These are phyloP conservation scores for Cyamopsis tetragonoloba DNA, from an alignment of 306 rosid species.

Conservation along the genomic window DNA sequence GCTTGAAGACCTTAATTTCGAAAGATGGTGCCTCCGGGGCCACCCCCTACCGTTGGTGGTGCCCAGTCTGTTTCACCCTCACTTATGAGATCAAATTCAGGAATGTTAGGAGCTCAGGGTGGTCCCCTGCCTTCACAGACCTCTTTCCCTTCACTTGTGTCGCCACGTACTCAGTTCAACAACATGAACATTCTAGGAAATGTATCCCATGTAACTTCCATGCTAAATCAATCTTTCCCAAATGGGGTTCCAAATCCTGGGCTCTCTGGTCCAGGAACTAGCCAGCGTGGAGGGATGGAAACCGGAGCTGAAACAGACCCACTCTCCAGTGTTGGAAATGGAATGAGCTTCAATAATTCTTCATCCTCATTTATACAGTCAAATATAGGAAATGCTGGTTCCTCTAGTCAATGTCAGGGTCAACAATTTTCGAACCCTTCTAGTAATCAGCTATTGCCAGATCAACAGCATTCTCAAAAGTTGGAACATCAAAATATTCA, in stretches of 20 bases:
- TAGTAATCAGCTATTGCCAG: constrained; percentile 61
- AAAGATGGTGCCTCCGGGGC: constrained; percentile 89
- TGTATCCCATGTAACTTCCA: constrained; percentile 67
- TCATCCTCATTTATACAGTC: constrained; percentile 59
- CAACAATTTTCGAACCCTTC: constrained; percentile 72
- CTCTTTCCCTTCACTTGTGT: constrained; percentile 64
- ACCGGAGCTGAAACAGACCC: constrained; percentile 71
- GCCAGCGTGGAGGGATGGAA: constrained; percentile 68
- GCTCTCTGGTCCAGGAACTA: constrained; percentile 58
- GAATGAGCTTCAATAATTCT: constrained; percentile 59
- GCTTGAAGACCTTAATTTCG: constrained; percentile 30
- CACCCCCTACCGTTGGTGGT: constrained; percentile 77
- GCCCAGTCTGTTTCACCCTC: constrained; percentile 80
- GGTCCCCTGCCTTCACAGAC: constrained; percentile 64
- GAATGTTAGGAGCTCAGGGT: constrained; percentile 79
- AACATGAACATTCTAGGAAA: constrained; percentile 81
- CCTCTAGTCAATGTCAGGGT: constrained; percentile 62
- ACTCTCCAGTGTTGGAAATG: constrained; percentile 65
- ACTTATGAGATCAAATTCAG: constrained; percentile 81
- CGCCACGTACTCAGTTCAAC: constrained; percentile 60
- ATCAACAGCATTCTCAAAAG: constrained; percentile 81
- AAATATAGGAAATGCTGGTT: constrained; percentile 60
- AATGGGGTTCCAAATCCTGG: constrained; percentile 77
- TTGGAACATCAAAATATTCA: constrained; percentile 69
- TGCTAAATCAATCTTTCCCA: constrained; percentile 69